Conservation (phyloP, 768 basidiomycete species). For the Tephrocybe sp. region DNA sequence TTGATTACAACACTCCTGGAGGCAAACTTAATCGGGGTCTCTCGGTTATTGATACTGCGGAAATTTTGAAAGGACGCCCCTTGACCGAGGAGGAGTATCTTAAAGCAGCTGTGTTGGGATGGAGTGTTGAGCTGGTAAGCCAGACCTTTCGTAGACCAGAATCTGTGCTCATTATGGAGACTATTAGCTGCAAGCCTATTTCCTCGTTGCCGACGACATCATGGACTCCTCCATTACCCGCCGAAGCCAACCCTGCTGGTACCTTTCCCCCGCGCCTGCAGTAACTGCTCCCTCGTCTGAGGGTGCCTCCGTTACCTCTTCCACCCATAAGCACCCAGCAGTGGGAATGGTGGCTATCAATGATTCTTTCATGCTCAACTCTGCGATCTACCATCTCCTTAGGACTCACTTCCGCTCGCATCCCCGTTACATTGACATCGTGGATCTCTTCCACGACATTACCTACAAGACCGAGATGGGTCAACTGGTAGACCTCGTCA, state of each 20-base stretch:
- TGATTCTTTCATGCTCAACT: conserved; percentile 95
- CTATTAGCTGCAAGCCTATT: conserved; percentile 93
- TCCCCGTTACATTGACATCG: conserved; percentile 81
- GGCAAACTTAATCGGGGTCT: conserved; percentile 97
- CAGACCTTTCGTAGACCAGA: background rate
- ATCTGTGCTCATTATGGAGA: background rate
- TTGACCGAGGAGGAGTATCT: conserved; percentile 85
- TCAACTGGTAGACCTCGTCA: conserved; percentile 94
- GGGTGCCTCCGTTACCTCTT: conserved; percentile 2
- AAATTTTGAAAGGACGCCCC: conserved; percentile 75
- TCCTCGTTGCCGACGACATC: conserved; percentile 96
- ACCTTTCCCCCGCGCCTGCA: conserved; percentile 39
- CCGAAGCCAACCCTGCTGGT: conserved; percentile 95
- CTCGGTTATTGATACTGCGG: conserved; percentile 90
- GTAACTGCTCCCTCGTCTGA: conserved; percentile 18
- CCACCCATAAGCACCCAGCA: conserved; percentile 27
- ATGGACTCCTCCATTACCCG: conserved; percentile 96
- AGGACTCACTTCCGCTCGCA: conserved; percentile 83
- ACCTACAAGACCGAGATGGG: conserved; percentile 95
- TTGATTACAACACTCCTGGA: conserved; percentile 94
- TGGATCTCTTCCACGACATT: conserved; percentile 91
- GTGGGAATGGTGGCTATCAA: conserved; percentile 91
- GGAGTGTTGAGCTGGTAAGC: conserved; percentile 92
- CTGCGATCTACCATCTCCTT: conserved; percentile 88
- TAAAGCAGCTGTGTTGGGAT: conserved; percentile 86